phyloP scores from a whole-genome alignment of 768 basidiomycete species.

The Pleurotus citrinopileatus region DNA sequence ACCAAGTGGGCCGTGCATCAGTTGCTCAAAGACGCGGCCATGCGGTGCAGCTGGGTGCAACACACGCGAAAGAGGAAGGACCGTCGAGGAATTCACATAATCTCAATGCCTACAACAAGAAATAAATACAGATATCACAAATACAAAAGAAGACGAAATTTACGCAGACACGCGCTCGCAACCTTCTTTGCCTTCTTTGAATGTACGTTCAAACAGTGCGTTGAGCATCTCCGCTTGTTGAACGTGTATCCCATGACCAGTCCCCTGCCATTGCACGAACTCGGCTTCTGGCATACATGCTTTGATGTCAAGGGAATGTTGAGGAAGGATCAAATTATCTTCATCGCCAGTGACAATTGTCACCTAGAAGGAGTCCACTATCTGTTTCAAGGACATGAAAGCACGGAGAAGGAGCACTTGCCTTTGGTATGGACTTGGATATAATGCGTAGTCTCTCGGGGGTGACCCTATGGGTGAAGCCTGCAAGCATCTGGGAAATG shows the following conservation, averaged over 20 bases:
- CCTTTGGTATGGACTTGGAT: conserved; percentile 56
- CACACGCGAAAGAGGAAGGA: no score
- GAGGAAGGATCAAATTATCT: conserved; percentile 54
- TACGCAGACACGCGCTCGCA: not conserved
- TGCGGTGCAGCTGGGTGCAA: no score
- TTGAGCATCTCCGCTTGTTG: conserved; percentile 55
- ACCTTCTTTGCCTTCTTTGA: conserved; percentile 44
- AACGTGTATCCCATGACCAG: conserved; percentile 60
- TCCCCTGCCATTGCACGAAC: conserved; percentile 53
- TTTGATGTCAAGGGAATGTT: conserved; percentile 52
- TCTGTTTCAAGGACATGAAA: not conserved
- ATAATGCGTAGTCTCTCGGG: conserved; percentile 45
- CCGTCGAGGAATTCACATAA: no score
- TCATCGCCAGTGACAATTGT: conserved; percentile 63
- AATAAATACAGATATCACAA: no score
- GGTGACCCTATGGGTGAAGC: conserved; percentile 57
- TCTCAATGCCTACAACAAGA: no score
- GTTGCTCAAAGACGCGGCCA: no score
- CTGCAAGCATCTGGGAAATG: conserved; percentile 73
- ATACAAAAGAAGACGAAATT: no score
- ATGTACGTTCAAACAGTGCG: conserved; percentile 50
- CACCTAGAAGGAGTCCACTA: not conserved
- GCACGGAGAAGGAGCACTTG: not conserved
- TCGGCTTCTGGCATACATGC: conserved; percentile 58
- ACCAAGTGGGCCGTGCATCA: no score